A percentile compares a stretch with the other conserved stretches of the same genome.
These are phyloP conservation scores for Evernia prunastri DNA, from an alignment of 495 filamentous ascomycete species.

Conservation along the genomic window DNA sequence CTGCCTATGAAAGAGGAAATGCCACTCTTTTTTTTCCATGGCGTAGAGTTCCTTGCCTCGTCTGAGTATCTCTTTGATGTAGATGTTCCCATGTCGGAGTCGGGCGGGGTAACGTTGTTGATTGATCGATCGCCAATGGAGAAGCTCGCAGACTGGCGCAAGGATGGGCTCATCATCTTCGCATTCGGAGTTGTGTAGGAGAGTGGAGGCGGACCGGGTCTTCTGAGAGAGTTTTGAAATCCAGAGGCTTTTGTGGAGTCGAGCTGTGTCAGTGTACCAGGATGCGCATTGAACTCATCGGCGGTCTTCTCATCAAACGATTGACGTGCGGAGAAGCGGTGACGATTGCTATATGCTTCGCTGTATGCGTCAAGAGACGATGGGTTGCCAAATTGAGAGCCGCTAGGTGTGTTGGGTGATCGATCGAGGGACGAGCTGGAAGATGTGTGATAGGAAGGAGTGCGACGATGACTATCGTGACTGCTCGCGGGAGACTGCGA, in stretches of 20 bases:
- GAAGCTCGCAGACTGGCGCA: constrained; percentile 80
- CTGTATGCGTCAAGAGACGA: constrained; percentile 35
- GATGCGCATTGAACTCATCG: constrained; percentile 65
- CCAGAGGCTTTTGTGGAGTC: constrained; percentile 55
- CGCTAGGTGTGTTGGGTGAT: constrained; percentile 40
- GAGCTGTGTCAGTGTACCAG: constrained; percentile 59
- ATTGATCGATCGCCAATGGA: constrained; percentile 54
- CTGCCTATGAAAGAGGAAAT: constrained; percentile 94
- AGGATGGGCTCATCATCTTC: constrained; percentile 48
- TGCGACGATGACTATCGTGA: constrained; percentile 36
- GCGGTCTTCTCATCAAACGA: constrained; percentile 58
- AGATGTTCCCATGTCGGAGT: constrained; percentile 33
- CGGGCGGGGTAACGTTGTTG: constrained; percentile 49
- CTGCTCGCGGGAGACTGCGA: constrained; percentile 46
- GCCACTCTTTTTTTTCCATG: constrained; percentile 80
- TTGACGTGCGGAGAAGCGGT: constrained; percentile 26
- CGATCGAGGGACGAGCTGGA: constrained; percentile 46
- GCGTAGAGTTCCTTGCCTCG: constrained; percentile 55
- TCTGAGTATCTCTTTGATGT: constrained; percentile 75
- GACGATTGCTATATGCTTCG: constrained; percentile 36
- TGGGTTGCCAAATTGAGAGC: constrained; percentile 30
- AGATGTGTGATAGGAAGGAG: constrained; percentile 46
- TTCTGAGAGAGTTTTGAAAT: constrained; percentile 36
- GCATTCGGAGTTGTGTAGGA: constrained; percentile 55
- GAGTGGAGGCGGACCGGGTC: constrained; percentile 33